These are phyloP conservation scores for Lolium rigidum DNA, from an alignment of 176 grass and related monocot genomes.

Conservation along the genomic window DNA sequence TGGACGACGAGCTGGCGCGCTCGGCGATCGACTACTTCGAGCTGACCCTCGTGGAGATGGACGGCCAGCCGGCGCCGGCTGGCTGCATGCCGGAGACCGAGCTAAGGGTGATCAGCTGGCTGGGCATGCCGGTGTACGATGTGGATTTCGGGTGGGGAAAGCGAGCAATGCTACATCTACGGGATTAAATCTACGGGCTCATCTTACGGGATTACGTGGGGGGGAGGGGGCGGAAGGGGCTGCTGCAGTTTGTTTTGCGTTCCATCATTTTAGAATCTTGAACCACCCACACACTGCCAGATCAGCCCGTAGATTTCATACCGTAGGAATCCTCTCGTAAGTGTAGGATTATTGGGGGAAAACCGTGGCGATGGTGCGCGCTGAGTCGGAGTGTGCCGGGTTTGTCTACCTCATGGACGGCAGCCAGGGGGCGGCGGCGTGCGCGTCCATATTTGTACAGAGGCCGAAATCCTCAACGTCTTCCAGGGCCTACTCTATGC, in stretches of 20 bases:
- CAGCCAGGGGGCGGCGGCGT: background rate
- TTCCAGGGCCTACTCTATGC: background rate
- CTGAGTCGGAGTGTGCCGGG: conserved; percentile 12
- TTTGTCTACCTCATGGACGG: conserved; percentile 20
- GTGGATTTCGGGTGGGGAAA: conserved; percentile 60
- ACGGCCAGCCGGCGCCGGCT: background rate
- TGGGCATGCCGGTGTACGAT: conserved; percentile 43
- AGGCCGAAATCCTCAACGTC: background rate
- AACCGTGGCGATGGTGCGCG: conserved; percentile 46
- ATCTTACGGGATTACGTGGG: no score
- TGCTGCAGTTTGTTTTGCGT: no score
- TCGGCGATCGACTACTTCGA: conserved; percentile 42
- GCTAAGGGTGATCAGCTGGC: conserved; percentile 51
- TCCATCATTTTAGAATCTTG: no score
- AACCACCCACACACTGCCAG: no score
- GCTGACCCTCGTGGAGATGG: background rate
- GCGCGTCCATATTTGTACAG: background rate
- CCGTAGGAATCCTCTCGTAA: no score
- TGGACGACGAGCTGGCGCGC: conserved; percentile 28
- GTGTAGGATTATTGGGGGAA: no score
- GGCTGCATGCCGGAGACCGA: conserved; percentile 19
- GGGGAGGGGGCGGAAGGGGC: no score
- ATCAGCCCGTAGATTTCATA: no score
- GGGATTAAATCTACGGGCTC: no score
- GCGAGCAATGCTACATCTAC: no score